Percentiles rank a stretch among this genome's conserved stretches.
Evolutionary conservation across 108 stramenopile species (phyloP).

Genomic region (Nitzschia palea): DNA sequence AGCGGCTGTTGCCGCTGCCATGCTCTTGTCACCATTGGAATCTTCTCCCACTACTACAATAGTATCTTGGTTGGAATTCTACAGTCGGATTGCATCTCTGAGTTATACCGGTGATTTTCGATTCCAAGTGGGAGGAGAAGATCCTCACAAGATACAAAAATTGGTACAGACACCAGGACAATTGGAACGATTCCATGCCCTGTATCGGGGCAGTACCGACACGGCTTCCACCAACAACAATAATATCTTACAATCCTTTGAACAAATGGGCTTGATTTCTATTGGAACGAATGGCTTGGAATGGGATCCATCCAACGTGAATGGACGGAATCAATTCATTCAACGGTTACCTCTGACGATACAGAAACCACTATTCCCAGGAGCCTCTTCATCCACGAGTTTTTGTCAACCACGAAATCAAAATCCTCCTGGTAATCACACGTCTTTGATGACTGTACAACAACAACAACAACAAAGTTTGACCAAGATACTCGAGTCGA

Average conservation of each 20-base stretch:
- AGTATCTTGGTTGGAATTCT: slow-evolving; percentile 28
- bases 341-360: slow-evolving; percentile 10
- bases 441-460: not conserved
- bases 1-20: slow-evolving; percentile 65
- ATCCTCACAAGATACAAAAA: slow-evolving; percentile 75
- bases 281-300: slow-evolving; percentile 28
- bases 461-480: slow-evolving; percentile 3
- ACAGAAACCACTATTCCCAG: not conserved
- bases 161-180: slow-evolving; percentile 74
- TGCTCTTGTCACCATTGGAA: slow-evolving; percentile 38
- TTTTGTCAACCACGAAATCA: not conserved
- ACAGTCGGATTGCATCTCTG: slow-evolving; percentile 58
- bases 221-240: not conserved
- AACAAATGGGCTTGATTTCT: slow-evolving; percentile 43
- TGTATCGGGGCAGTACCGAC: slow-evolving; percentile 45
- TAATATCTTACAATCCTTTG: slow-evolving; percentile 29
- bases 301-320: slow-evolving; percentile 30
- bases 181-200: slow-evolving; percentile 58
- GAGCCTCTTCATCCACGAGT: not conserved
- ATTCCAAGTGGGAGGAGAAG: slow-evolving; percentile 82
- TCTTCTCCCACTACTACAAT: not conserved
- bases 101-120: slow-evolving; percentile 85
- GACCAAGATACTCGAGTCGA: slow-evolving; percentile 36
- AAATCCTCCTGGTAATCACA: not conserved
- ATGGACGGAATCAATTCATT: slow-evolving; percentile 1